Evolutionary conservation across 352 stramenopile genomes (phyloP), one percentile per base, ranked within the genome.

Genomic region (Globisporangium iwayamae): DNA sequence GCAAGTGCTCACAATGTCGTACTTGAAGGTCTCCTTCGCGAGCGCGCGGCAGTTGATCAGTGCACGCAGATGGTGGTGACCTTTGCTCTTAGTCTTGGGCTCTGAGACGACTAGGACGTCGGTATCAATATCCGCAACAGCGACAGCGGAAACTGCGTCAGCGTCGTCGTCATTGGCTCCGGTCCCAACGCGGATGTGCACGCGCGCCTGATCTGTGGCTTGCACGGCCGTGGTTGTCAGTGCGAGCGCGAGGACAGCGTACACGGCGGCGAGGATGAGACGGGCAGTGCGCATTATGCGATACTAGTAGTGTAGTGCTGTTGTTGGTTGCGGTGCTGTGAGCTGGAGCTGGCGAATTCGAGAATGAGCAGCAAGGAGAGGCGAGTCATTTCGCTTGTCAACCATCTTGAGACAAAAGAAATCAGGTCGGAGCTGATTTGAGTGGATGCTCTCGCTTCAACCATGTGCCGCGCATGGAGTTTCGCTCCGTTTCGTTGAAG

Each of bases 1-100:
- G 25, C 48, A 55, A 25, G 25, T 38, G 48, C 11, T 55, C 48
- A 55, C 48, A 25, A 55, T 55, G 13, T 55, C 14, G 25, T 55
- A 20, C 4, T 11, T 34, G 48, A 55, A 55, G 5, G 13, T 13
- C 25, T 55, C 48, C 3, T 55, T 55, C 48, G 16, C 25, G 48
- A 55, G 11, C 25, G 48, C 18, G 14, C 22, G 48, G 13, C 48
- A 55, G 11, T 36, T 36, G 4, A 20, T n/a, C 22, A 55, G 48
- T 9, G 30, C 48, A 6, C 48, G 48, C 48, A 55, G 13, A 13
- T 55, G 48, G 25, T 55, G 48, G 48, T 38, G 25, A 14, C 48
- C 38, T 14, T 38, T 55, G 25, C 48, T 55, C 25, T 38, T 55
- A 3, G 9, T 53, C 25, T 36, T 54, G 9, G 4, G 3, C 47